A percentile compares a stretch with the other conserved stretches of the same genome.
Evolutionary conservation across 2,329 filamentous ascomycete genomes (phyloP).

Genomic region (Paraconiothyrium sp.): DNA sequence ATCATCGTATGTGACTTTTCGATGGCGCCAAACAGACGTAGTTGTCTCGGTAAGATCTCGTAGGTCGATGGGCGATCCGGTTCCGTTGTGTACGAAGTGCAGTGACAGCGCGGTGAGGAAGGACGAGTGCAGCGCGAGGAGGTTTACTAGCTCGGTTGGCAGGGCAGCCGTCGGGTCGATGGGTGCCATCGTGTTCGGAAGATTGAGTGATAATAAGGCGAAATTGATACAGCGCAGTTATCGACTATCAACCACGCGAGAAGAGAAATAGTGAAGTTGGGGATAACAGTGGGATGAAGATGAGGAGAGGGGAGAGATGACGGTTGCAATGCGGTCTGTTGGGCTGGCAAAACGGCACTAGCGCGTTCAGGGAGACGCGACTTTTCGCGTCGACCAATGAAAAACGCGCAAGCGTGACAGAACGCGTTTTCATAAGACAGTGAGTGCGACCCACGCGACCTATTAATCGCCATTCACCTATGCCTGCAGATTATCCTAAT

Average conservation of each 20-base stretch:
- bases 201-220: conserved; percentile 15
- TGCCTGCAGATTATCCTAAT: background rate
- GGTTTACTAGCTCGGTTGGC: conserved; percentile 54
- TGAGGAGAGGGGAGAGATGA: conserved; percentile 22
- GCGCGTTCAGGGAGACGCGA: conserved; percentile 33
- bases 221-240: conserved; percentile 34
- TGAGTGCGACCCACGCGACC: background rate
- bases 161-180: conserved; percentile 42
- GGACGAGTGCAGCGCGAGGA: conserved; percentile 57
- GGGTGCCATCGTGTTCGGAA: conserved; percentile 37
- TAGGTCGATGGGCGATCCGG: conserved; percentile 55
- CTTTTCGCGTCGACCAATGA: conserved; percentile 36
- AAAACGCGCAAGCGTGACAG: conserved; percentile 17
- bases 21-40: conserved; percentile 57
- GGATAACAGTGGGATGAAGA: conserved; percentile 25
- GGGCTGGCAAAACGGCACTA: conserved; percentile 39
- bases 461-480: conserved; percentile 11
- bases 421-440: conserved; percentile 17
- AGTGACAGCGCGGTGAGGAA: conserved; percentile 61
- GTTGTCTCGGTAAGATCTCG: conserved; percentile 51
- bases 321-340: conserved; percentile 40
- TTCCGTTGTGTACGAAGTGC: conserved; percentile 61
- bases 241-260: conserved; percentile 29
- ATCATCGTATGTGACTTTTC: conserved; percentile 57
- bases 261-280: conserved; percentile 26